Conservation (phyloP, 2,329 filamentous ascomycete species). For the Ramularia endophylla region DNA sequence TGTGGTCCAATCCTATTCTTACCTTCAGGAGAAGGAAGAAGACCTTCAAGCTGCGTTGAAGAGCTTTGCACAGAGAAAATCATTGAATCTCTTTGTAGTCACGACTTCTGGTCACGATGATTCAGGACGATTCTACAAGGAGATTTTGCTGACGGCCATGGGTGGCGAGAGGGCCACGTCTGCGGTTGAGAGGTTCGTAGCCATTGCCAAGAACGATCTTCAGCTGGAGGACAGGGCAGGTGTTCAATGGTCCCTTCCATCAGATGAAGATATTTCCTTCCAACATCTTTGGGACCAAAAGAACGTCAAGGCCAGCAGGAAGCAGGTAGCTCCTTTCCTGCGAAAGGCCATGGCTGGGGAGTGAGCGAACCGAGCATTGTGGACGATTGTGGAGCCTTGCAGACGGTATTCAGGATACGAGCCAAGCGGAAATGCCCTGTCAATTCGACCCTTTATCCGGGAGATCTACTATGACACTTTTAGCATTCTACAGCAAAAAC, state of each 20-base stretch:
- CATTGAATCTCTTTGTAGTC: slow-evolving; percentile 57
- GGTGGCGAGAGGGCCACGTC: slow-evolving; percentile 43
- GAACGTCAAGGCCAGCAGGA: slow-evolving; percentile 54
- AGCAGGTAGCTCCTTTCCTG: slow-evolving; percentile 57
- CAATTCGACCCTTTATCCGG: too few species aligned
- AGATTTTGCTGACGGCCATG: slow-evolving; percentile 61
- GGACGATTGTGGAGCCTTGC: too few species aligned
- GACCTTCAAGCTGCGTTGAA: slow-evolving; percentile 47
- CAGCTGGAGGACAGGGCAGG: slow-evolving; percentile 48
- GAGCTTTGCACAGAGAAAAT: slow-evolving; percentile 51
- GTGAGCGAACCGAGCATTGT: too few species aligned
- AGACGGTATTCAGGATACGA: too few species aligned
- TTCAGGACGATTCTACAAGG: slow-evolving; percentile 53
- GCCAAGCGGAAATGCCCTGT: too few species aligned
- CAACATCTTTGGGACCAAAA: slow-evolving; percentile 60
- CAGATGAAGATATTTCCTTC: slow-evolving; percentile 40
- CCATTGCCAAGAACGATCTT: slow-evolving; percentile 43
- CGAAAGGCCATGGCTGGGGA: slow-evolving; percentile 38
- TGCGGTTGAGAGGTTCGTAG: slow-evolving; percentile 52
- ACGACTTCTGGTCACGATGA: slow-evolving; percentile 61
- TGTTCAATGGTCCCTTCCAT: slow-evolving; percentile 34
- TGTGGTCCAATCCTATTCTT: slow-evolving; percentile 57
- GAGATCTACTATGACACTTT: too few species aligned
- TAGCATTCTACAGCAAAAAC: too few species aligned
- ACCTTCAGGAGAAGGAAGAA: slow-evolving; percentile 51